These are phyloP conservation scores for Fusarium sp. DNA, from an alignment of 2,329 filamentous ascomycete species.

Conservation along the genomic window DNA sequence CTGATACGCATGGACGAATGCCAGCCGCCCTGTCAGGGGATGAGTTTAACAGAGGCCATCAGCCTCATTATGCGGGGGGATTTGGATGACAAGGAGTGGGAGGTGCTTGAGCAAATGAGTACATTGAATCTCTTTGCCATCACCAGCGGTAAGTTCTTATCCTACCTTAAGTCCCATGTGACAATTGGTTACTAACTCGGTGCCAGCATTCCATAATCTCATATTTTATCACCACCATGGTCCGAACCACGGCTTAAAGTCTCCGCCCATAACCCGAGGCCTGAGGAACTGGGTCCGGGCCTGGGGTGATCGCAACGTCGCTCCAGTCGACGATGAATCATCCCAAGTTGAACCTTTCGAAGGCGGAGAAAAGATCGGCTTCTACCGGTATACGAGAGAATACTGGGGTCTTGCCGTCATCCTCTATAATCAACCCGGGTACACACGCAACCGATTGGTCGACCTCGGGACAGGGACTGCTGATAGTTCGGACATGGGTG, in stretches of 20 bases:
- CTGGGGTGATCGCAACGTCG: constrained; percentile 9
- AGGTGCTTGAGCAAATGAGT: constrained; percentile 17
- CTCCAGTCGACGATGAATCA: neutral
- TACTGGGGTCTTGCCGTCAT: constrained; percentile 13
- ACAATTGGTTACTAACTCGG: neutral
- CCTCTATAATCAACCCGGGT: neutral
- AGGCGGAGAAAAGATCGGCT: neutral
- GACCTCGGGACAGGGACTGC: neutral
- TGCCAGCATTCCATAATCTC: constrained; percentile 31
- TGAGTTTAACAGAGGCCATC: constrained; percentile 8
- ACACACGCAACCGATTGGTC: neutral
- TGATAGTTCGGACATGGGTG: neutral
- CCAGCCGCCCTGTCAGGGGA: neutral
- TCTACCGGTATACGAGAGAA: constrained; percentile 15
- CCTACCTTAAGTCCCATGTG: neutral
- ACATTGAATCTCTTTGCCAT: constrained; percentile 26
- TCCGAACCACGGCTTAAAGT: neutral
- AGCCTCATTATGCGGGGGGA: neutral
- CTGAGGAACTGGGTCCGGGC: constrained; percentile 22
- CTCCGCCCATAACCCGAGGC: neutral
- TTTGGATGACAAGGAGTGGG: neutral
- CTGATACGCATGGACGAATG: neutral
- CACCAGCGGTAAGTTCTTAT: constrained; percentile 17
- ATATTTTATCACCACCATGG: constrained; percentile 28
- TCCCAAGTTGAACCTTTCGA: neutral